Base-by-base conservation (phyloP, 441 rosid species). In the Populus hybrid region DNA sequence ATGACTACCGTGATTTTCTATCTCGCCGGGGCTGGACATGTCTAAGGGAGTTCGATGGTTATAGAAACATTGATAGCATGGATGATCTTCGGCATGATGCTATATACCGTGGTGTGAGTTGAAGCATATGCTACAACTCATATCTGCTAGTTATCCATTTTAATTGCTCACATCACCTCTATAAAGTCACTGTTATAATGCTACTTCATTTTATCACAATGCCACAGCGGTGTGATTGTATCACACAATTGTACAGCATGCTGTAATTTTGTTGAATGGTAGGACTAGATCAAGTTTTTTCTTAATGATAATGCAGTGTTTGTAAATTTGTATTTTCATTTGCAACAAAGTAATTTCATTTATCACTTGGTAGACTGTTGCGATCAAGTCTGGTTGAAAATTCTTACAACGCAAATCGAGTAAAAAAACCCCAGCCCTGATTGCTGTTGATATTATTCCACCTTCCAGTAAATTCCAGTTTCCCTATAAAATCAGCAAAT, bases 31-130 rank as follows among this genome's bases (percentile, higher is more conserved):
- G 97, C n/a, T 96, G 95, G 91, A 86, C 87, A 61, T 85, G 91
- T 77, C 85, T 94, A 59, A 93, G 97, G 81, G 98, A 92, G 85
- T 83, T 88, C 69, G 93, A 90, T 81, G 96, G 97, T 40, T 94
- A 90, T 79, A 88, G 97, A 84, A 91, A 85, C 83, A 81, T 92
- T n/a, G 92, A 92, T 65, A 90, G 83, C 77, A 91, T 96, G 94
- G 98, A 96, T 83, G 98, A 96, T 82, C 94, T 96, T 82, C 92
- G 89, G 74, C 86, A 93, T 1, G 93, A 95, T 82, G 91, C 86
- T 1, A 75, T 93, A 50, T 96, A 96, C 76, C 88, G 83, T 1
- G 98, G 97, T 61, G 88, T 86, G 66, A 88, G 85, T 81, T 93
- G 50, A 40, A 87, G 90, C 72, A 71, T 65, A 8, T 40, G 30